phyloP scores from a whole-genome alignment of 768 basidiomycete genomes.

The Trametes meyenii region DNA sequence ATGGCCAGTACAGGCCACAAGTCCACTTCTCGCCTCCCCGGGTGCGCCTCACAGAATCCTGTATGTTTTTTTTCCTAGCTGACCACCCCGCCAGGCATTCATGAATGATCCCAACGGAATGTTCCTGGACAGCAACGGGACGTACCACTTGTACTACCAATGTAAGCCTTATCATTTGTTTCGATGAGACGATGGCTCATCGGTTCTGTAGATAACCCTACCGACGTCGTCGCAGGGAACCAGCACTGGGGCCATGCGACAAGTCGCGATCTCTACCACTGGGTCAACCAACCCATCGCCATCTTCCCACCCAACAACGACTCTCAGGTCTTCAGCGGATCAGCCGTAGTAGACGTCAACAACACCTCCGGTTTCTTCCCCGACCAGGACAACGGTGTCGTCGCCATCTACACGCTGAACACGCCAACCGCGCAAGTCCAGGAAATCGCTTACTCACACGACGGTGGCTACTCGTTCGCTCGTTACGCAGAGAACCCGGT shows the following conservation, averaged over 20 bases:
- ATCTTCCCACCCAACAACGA: slow-evolving; percentile 16
- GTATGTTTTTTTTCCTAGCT: neutral
- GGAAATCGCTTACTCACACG: slow-evolving; percentile 20
- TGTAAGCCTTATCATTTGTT: neutral
- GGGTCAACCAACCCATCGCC: slow-evolving; percentile 19
- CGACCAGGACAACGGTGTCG: slow-evolving; percentile 14
- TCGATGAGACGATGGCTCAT: neutral
- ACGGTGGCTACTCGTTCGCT: slow-evolving; percentile 19
- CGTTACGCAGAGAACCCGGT: slow-evolving; percentile 15
- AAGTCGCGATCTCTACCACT: slow-evolving; percentile 19
- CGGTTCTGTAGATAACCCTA: slow-evolving; percentile 6
- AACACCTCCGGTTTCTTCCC: slow-evolving; percentile 24
- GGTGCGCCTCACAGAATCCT: neutral
- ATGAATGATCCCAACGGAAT: slow-evolving; percentile 22
- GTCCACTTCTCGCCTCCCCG: slow-evolving; percentile 18
- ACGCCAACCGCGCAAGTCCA: slow-evolving; percentile 13
- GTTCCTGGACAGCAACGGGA: slow-evolving; percentile 12
- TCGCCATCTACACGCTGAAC: slow-evolving; percentile 22
- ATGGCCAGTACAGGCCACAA: slow-evolving; percentile 11
- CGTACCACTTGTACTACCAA: slow-evolving; percentile 22
- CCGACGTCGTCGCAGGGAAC: slow-evolving; percentile 6
- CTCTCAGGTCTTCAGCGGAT: slow-evolving; percentile 19
- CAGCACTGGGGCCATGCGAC: slow-evolving; percentile 23
- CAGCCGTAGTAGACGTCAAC: slow-evolving; percentile 19
- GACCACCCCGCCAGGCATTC: neutral